Conservation (phyloP, 371 early-diverging fungal genomes). For the Globomyces sp. region DNA sequence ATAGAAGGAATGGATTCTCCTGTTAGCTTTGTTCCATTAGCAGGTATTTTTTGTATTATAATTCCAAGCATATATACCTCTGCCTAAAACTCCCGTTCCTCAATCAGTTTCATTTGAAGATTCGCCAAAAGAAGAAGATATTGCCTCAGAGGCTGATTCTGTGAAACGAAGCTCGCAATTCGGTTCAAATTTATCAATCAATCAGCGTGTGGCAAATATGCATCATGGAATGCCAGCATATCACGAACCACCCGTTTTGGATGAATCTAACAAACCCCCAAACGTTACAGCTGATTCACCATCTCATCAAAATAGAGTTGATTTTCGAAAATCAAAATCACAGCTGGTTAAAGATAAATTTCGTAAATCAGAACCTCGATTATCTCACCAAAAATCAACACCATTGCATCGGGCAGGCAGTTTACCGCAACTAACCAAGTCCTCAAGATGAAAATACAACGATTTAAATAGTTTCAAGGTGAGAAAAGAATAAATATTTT, state of each 20-base stretch:
- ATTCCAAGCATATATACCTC: not conserved
- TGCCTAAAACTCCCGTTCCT: not conserved
- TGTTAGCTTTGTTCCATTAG: constrained; percentile 24
- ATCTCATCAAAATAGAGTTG: too few relatives aligned
- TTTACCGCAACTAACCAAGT: too few relatives aligned
- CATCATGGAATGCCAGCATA: constrained; percentile 47
- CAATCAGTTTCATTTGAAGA: not conserved
- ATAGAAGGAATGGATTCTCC: constrained; percentile 24
- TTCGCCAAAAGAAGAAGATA: not conserved
- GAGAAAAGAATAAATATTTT: too few relatives aligned
- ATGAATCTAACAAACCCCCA: too few relatives aligned
- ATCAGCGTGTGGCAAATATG: constrained; percentile 45
- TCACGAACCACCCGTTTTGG: constrained; percentile 28
- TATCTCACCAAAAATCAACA: too few relatives aligned
- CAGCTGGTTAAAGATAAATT: too few relatives aligned
- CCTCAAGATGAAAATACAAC: too few relatives aligned
- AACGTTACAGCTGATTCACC: too few relatives aligned
- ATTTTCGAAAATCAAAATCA: too few relatives aligned
- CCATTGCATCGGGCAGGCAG: too few relatives aligned
- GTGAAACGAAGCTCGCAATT: not conserved
- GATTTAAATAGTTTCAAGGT: too few relatives aligned
- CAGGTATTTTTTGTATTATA: constrained; percentile 21
- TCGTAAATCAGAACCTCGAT: too few relatives aligned
- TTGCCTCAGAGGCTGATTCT: not conserved
- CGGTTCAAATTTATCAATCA: constrained; percentile 28